Percentiles rank a stretch among this genome's conserved stretches.
phyloP scores from a whole-genome alignment of 495 filamentous ascomycete species.

The Xylaria bambusicola region DNA sequence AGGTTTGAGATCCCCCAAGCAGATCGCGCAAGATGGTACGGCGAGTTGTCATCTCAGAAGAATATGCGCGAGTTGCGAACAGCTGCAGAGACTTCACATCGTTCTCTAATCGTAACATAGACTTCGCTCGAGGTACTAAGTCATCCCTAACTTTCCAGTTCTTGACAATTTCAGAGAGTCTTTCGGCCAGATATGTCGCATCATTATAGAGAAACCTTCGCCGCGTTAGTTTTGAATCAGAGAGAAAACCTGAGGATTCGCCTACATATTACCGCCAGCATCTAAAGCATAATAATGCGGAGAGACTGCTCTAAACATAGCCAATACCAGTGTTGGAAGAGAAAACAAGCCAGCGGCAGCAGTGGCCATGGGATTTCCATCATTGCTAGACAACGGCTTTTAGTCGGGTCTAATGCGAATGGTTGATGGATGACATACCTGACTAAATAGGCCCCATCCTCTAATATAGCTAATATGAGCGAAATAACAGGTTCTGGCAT shows the following conservation, averaged over 20 bases:
- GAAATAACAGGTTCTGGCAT: conserved; percentile 75
- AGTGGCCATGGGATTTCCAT: conserved; percentile 58
- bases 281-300: conserved; percentile 73
- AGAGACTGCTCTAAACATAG: conserved; percentile 87
- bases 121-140: conserved; percentile 47
- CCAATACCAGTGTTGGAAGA: conserved; percentile 79
- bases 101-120: conserved; percentile 61
- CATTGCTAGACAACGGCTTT: conserved; percentile 26
- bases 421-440: conserved; percentile 40
- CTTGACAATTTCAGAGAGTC: conserved; percentile 60
- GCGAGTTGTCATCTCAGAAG: conserved; percentile 83
- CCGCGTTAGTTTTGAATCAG: conserved; percentile 17
- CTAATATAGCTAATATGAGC: conserved; percentile 67
- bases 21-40: conserved; percentile 81
- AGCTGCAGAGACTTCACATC: conserved; percentile 73
- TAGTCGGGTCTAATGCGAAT: neutral
- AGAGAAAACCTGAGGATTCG: neutral
- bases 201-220: conserved; percentile 88
- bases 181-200: conserved; percentile 71
- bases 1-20: conserved; percentile 65
- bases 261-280: conserved; percentile 72
- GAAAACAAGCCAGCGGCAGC: conserved; percentile 75
- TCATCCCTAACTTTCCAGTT: conserved; percentile 51
- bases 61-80: conserved; percentile 83
- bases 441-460: conserved; percentile 67